Base-by-base conservation (phyloP, 1,284 basidiomycete species). In the Ceratobasidium theobromae region DNA sequence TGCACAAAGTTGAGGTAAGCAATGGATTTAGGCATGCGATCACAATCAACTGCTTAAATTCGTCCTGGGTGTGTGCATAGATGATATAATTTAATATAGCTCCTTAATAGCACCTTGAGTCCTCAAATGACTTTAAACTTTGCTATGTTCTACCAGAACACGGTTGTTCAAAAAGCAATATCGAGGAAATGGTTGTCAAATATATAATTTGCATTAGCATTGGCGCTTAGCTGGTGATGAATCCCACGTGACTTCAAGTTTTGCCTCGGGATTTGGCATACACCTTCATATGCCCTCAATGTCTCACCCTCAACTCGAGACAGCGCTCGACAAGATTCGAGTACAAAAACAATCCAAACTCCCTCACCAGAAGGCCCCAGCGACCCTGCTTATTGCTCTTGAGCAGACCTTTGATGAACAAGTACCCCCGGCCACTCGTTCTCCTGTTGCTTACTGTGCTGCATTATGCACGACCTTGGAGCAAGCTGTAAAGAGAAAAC, bases 341-440 rank as follows among this genome's bases (percentile, higher is more conserved):
- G 88, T 89, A 14, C 93, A 98, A 73, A 87, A 86, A 1, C 84
- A 85, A 25, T 96, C 95, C 0, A 83, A 85, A 28, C 82, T 96
- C 21, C 76, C 87, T 1, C 93, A 97, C 74, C 95, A 98, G 78
- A 92, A 93, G 74, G 85, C 90, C 57, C 94, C 95, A 1, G 97
- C 97, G 14, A 88, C 86, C 64, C 85, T 99, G 21, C 84, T 99
- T 46, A 79, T 83, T 65, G 97, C 95, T 16, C 82, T 99, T 72
- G 97, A 99, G 76, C 82, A 86, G 1, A 96, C 95, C 11, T 84
- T 99, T 72, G 80, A 83, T 60, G 90, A 95, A 71, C 90, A 93
- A 70, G 28, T 33, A 18, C 48, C 60, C 3, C 82, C 83, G 69
- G 79, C 86, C n/a, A 82, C 88, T 65, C 77, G 77, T 40, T 84